Evolutionary conservation across 2,329 filamentous ascomycete genomes (phyloP).

Genomic region (Cadophora luteo-olivacea): DNA sequence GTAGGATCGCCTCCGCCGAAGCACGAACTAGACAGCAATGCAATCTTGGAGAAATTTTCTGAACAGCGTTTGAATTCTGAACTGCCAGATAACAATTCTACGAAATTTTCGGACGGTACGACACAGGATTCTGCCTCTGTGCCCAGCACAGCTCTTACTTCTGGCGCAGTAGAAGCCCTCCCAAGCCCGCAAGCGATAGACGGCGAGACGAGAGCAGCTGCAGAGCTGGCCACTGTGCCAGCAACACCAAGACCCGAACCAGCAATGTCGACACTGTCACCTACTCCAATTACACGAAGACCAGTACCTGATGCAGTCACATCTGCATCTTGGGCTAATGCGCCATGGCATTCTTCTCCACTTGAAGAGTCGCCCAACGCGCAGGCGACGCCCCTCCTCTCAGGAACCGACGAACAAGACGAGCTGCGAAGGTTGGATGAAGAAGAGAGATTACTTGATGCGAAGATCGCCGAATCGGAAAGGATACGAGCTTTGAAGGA

Average conservation of each 20-base stretch:
- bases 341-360: constrained; percentile 13
- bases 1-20: constrained; percentile 13
- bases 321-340: constrained; percentile 12
- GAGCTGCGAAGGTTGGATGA: constrained; percentile 18
- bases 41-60: neutral
- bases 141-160: neutral
- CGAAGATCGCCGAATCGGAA: constrained; percentile 20
- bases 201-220: neutral
- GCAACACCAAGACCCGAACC: constrained; percentile 8
- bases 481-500: constrained; percentile 21
- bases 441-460: constrained; percentile 17
- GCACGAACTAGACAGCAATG: constrained; percentile 12
- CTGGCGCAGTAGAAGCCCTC: constrained; percentile 2
- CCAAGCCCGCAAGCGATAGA: neutral
- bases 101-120: neutral
- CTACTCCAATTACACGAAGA: neutral
- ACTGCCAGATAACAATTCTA: constrained; percentile 9
- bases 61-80: constrained; percentile 1
- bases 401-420: constrained; percentile 8
- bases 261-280: neutral
- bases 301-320: neutral
- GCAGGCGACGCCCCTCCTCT: constrained; percentile 13
- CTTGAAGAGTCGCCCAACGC: neutral
- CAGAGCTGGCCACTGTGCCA: constrained; percentile 17
- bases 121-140: neutral